A percentile compares a stretch with the other conserved stretches of the same genome.
Conservation (phyloP, 257 asterid species). For the Primulina huaijiensis region DNA sequence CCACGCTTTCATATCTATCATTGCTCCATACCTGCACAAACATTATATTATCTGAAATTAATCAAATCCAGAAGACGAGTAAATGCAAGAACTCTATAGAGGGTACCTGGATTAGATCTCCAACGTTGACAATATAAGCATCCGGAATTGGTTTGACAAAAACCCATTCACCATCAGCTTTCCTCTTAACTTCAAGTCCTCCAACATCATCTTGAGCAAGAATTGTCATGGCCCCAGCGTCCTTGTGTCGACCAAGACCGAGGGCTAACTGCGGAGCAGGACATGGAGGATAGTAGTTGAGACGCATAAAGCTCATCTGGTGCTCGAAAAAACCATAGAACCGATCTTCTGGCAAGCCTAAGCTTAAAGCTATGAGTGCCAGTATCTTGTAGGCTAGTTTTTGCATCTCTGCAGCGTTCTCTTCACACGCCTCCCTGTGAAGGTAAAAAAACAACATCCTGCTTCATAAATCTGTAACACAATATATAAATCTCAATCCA, state of each 20-base stretch:
- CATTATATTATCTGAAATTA: too few species aligned
- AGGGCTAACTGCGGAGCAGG: conserved; percentile 71
- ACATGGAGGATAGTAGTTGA: conserved; percentile 69
- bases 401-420: conserved; percentile 44
- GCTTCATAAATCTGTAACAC: too few species aligned
- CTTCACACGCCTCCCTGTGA: conserved; percentile 57
- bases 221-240: conserved; percentile 54
- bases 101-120: conserved; percentile 63
- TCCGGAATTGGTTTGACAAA: conserved; percentile 58
- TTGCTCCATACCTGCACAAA: conserved; percentile 67
- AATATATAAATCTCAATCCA: too few species aligned
- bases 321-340: conserved; percentile 47
- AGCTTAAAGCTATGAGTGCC: conserved; percentile 53
- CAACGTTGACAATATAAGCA: conserved; percentile 67
- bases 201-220: conserved; percentile 69
- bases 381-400: conserved; percentile 49
- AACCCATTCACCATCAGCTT: conserved; percentile 73
- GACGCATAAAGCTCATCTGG: conserved; percentile 56
- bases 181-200: conserved; percentile 70
- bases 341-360: conserved; percentile 46
- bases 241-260: conserved; percentile 78
- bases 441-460: too few species aligned
- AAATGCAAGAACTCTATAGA: not conserved
- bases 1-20: conserved; percentile 69
- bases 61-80: too few species aligned